Conservation (phyloP, 1,284 basidiomycete species). For the Trametes polyzona region DNA sequence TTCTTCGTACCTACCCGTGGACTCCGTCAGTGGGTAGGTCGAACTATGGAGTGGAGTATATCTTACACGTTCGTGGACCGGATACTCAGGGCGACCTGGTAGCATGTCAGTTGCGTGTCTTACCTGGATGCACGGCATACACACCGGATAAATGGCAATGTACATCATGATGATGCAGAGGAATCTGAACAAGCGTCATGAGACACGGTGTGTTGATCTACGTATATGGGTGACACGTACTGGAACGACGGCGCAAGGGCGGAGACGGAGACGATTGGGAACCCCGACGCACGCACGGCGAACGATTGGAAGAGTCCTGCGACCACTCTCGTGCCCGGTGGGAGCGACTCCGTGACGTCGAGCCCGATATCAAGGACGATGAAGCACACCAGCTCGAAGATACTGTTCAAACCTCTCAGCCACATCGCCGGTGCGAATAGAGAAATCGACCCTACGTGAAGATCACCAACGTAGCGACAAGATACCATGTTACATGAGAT, state of each 20-base stretch:
- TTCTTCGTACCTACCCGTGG: constrained; percentile 61
- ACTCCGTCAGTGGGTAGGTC: not conserved
- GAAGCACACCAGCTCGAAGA: constrained; percentile 57
- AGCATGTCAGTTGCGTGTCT: not conserved
- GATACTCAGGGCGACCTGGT: constrained; percentile 64
- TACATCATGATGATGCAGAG: constrained; percentile 81
- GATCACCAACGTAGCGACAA: constrained; percentile 52
- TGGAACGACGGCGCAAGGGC: constrained; percentile 69
- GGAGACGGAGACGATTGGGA: constrained; percentile 67
- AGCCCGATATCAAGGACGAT: constrained; percentile 60
- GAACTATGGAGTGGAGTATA: not conserved
- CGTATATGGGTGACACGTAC: constrained; percentile 38
- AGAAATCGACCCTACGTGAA: constrained; percentile 48
- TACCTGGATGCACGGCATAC: constrained; percentile 16
- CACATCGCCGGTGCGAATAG: not conserved
- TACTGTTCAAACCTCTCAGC: constrained; percentile 32
- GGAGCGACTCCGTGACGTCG: constrained; percentile 40
- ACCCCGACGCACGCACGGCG: constrained; percentile 79
- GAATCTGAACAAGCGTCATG: constrained; percentile 53
- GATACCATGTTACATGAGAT: constrained; percentile 83
- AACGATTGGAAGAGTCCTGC: constrained; percentile 68
- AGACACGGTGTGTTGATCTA: too few species aligned
- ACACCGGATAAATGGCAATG: constrained; percentile 58
- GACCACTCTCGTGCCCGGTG: constrained; percentile 54
- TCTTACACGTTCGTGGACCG: constrained; percentile 83